Evolutionary conservation across 73 alveolate genomes (phyloP), one percentile per base, ranked within the genome.

Genomic region (Paramecium caudatum): DNA sequence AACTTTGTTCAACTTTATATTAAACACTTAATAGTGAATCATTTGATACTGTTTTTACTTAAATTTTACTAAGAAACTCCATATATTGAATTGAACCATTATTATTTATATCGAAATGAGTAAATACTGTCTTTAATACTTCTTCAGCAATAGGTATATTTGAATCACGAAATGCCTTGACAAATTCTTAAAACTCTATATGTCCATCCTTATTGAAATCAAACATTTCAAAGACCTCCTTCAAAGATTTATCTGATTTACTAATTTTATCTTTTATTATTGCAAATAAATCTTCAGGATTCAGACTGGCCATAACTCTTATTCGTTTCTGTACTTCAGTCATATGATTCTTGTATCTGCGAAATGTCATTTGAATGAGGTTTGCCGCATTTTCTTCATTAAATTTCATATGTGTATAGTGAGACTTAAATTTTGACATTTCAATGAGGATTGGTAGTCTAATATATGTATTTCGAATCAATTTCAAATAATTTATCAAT

Each of bases 1-100:
- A 30, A 39, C 47, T 74, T 6, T 36, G 19, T 27, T 37, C 65
- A 2, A 74, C 65, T 74, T 43, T 74, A 13, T 21, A 74, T 74
- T 74, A 7, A 17, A 43, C 68, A 74, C 39, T 43, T 19, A 39
- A 36, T 36, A 74, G 55, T 0, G 65, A 39, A 8, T 74, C 46
- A 17, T 74, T 43, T 3, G 88, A 39, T 5, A 74, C 88, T 21
- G 84, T 68, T 68, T 43, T 68, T 12, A 68, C 61, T 37, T 74
- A n/a, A n/a, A 74, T 21, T 74, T 74, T 74, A n/a, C 88, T 43
- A 5, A 74, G 43, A 13, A 74, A 74, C 17, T 74, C 88, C 88
- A 74, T 74, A 43, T 74, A 74, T 45, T 74, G 34, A 21, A 74
- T 74, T 19, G 88, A 74, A 21, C 32, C 32, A 45, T 45, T 74